Conservation (phyloP, 768 basidiomycete species). For the Pisolithus albus region DNA sequence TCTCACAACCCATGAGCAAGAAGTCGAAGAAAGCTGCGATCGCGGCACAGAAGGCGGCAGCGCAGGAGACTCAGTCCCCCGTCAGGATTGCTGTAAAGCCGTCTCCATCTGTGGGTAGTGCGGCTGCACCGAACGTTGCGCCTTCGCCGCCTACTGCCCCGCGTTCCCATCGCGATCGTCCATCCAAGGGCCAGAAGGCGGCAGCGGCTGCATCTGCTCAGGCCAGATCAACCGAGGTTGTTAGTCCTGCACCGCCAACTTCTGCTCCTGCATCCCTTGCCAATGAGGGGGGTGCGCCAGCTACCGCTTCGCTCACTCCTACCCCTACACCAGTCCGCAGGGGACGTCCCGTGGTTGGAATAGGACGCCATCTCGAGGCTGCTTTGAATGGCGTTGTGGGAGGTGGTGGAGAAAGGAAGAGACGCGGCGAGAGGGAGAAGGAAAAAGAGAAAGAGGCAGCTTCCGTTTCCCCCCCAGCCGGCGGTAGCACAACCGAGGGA, state of each 20-base stretch:
- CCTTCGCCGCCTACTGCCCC: neutral
- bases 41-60: constrained; percentile 18
- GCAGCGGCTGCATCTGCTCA: constrained; percentile 1
- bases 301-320: constrained; percentile 10
- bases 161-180: constrained; percentile 13
- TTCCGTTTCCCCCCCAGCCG: neutral
- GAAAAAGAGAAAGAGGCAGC: constrained; percentile 14
- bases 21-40: constrained; percentile 28
- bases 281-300: neutral
- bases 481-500: neutral
- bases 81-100: constrained; percentile 7
- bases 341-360: constrained; percentile 51
- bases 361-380: constrained; percentile 65
- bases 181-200: constrained; percentile 1
- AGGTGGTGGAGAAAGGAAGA: constrained; percentile 28
- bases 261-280: neutral
- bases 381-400: constrained; percentile 55
- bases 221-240: neutral
- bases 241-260: neutral
- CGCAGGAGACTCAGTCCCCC: constrained; percentile 1
- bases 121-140: neutral
- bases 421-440: constrained; percentile 23
- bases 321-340: constrained; percentile 29
- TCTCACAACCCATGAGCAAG: constrained; percentile 26
- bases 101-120: constrained; percentile 1